Conservation (phyloP, 2,329 filamentous ascomycete genomes). For the Penicillium glabrum region DNA sequence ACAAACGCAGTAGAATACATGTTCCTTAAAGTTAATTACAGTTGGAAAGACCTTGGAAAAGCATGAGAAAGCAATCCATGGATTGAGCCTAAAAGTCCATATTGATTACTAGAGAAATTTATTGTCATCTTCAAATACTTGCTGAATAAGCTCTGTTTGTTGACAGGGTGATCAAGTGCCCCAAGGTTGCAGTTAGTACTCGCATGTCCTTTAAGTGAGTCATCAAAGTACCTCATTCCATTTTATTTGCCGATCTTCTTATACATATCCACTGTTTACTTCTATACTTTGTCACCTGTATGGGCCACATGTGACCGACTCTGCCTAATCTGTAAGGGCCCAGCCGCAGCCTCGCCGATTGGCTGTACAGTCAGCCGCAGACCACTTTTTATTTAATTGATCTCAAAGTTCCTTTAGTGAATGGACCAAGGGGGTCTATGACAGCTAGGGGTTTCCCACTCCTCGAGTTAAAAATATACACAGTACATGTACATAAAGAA, state of each 20-base stretch:
- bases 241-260: not conserved
- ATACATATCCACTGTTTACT: not conserved
- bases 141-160: too few relatives aligned
- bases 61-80: too few relatives aligned
- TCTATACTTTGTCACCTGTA: not conserved
- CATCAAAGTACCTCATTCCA: not conserved
- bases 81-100: too few relatives aligned
- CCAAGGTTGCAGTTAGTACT: not conserved
- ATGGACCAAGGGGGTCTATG: not conserved
- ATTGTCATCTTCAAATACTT: too few relatives aligned
- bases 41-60: too few relatives aligned
- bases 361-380: not conserved
- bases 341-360: constrained; percentile 4
- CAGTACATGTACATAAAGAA: not conserved
- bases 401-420: not conserved
- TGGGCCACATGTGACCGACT: constrained; percentile 4
- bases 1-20: not conserved
- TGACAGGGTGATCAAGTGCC: too few relatives aligned
- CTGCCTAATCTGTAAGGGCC: constrained; percentile 22
- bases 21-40: not conserved
- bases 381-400: not conserved
- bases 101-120: too few relatives aligned
- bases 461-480: not conserved
- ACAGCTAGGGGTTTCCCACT: not conserved
- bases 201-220: not conserved